phyloP scores from a whole-genome alignment of 2,329 filamentous ascomycete species.

The Colletotrichum eremochloae region DNA sequence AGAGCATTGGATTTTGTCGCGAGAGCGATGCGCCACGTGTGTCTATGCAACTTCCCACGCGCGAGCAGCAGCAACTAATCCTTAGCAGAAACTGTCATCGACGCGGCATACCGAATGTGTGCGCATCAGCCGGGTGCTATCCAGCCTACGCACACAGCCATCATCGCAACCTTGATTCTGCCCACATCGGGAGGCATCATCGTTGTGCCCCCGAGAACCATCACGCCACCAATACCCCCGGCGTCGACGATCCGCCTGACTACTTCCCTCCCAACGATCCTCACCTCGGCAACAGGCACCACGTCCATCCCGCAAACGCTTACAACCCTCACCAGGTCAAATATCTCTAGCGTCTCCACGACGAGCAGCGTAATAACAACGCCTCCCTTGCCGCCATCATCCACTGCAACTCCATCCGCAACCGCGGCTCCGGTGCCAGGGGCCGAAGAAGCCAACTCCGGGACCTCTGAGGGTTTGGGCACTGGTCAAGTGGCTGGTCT shows the following conservation, averaged over 20 bases:
- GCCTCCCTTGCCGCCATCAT: constrained; percentile 27
- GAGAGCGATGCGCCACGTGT: constrained; percentile 58
- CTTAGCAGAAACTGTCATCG: constrained; percentile 55
- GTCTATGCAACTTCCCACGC: constrained; percentile 19
- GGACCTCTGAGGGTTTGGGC: constrained; percentile 27
- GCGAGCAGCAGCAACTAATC: constrained; percentile 17
- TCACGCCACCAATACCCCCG: constrained; percentile 23
- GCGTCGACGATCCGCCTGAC: constrained; percentile 32
- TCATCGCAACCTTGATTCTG: constrained; percentile 69
- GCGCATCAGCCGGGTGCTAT: constrained; percentile 61
- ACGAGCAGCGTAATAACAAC: constrained; percentile 24
- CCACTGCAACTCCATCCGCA: constrained; percentile 21
- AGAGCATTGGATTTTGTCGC: constrained; percentile 64
- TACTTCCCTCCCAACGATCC: constrained; percentile 35
- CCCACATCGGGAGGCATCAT: constrained; percentile 54
- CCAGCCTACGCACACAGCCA: constrained; percentile 68
- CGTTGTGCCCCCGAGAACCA: constrained; percentile 44
- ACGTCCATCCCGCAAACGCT: constrained; percentile 28
- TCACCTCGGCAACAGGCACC: constrained; percentile 30
- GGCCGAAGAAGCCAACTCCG: constrained; percentile 31
- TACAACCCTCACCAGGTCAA: constrained; percentile 37
- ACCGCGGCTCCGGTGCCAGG: constrained; percentile 29
- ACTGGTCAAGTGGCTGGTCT: constrained; percentile 40
- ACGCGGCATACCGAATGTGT: constrained; percentile 72
- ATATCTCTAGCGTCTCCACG: constrained; percentile 32